Evolutionary conservation across 2,329 filamentous ascomycete species (phyloP).

Genomic region (Epichloe hybrida): DNA sequence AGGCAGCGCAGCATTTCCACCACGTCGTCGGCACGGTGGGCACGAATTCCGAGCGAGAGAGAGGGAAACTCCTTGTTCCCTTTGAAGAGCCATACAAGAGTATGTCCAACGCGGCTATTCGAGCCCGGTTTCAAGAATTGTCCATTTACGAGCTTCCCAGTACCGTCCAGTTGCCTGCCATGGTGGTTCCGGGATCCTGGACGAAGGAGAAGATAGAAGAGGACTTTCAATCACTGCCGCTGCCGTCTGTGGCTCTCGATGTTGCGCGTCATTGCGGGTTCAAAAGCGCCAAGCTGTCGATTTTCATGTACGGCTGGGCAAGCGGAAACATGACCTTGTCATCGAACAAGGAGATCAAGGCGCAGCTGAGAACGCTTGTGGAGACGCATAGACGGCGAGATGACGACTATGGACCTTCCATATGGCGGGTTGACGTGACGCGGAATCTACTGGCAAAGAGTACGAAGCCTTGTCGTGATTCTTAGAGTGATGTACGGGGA

Average conservation of each 20-base stretch:
- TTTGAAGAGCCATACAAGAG: slow-evolving; percentile 9
- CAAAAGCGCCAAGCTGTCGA: slow-evolving; percentile 23
- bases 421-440: slow-evolving; percentile 22
- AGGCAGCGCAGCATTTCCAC: slow-evolving; percentile 26
- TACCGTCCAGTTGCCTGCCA: slow-evolving; percentile 22
- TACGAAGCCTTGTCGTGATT: slow-evolving; percentile 12
- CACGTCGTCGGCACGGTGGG: slow-evolving; percentile 23
- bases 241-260: slow-evolving; percentile 22
- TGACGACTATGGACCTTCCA: slow-evolving; percentile 18
- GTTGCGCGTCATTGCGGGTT: slow-evolving; percentile 19
- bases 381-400: slow-evolving; percentile 16
- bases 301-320: slow-evolving; percentile 28
- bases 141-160: slow-evolving; percentile 19
- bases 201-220: slow-evolving; percentile 13
- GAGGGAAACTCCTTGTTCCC: slow-evolving; percentile 22
- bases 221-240: slow-evolving; percentile 12
- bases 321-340: slow-evolving; percentile 22
- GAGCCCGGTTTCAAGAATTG: slow-evolving; percentile 18
- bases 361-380: slow-evolving; percentile 21
- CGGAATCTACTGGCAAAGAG: slow-evolving; percentile 21
- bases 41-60: slow-evolving; percentile 22
- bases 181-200: slow-evolving; percentile 16
- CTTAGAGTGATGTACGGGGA: neutral
- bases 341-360: slow-evolving; percentile 27
- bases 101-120: slow-evolving; percentile 7